phyloP scores from a whole-genome alignment of 306 rosid species.

The Vigna nakashimae region DNA sequence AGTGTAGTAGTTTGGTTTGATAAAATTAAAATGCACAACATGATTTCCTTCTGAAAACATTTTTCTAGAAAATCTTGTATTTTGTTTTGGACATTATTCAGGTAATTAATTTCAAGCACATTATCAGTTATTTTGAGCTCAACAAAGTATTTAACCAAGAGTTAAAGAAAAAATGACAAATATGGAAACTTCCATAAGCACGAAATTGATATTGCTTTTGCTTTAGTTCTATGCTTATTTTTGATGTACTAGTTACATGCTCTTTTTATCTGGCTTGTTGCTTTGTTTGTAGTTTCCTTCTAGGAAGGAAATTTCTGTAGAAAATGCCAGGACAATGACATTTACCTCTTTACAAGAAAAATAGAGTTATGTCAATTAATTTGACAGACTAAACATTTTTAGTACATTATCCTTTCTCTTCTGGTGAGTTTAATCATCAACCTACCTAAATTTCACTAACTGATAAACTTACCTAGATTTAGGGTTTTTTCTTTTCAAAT shows the following conservation, averaged over 20 bases:
- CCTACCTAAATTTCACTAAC: constrained; percentile 14
- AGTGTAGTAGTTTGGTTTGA: too few species aligned
- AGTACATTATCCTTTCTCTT: constrained; percentile 9
- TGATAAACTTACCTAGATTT: neutral
- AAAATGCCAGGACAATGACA: constrained; percentile 24
- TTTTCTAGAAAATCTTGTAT: neutral
- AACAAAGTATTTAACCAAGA: neutral
- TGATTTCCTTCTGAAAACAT: neutral
- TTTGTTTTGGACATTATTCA: neutral
- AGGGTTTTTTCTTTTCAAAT: neutral
- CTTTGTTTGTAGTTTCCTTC: constrained; percentile 24
- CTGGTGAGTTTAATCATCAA: neutral
- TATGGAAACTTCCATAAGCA: constrained; percentile 38
- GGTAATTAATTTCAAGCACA: neutral
- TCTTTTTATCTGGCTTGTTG: constrained; percentile 19
- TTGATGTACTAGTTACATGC: neutral
- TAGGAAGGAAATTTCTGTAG: constrained; percentile 32
- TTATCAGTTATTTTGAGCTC: neutral
- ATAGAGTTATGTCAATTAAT: neutral
- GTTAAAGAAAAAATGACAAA: constrained; percentile 5
- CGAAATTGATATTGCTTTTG: constrained; percentile 34
- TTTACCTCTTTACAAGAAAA: neutral
- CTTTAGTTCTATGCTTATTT: neutral
- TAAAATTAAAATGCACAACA: neutral
- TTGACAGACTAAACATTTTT: neutral